A percentile compares a stretch with the other conserved stretches of the same genome.
These are phyloP conservation scores for Pyrus pyrifolia DNA, from an alignment of 306 rosid genomes.

Conservation along the genomic window DNA sequence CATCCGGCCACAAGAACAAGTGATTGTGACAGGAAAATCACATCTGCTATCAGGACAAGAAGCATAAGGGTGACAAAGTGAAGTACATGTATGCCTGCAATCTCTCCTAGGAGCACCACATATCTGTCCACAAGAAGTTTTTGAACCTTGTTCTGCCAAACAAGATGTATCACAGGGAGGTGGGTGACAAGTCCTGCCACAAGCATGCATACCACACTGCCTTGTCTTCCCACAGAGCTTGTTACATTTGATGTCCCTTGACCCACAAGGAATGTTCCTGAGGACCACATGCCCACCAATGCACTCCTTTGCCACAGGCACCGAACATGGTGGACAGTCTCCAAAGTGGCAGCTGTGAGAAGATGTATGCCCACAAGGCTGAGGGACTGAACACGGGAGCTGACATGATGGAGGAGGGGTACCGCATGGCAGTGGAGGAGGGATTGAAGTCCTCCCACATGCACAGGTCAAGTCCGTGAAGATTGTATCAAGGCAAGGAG, in stretches of 20 bases:
- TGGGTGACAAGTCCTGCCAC: constrained; percentile 75
- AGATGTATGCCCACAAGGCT: constrained; percentile 81
- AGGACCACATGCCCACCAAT: constrained; percentile 90
- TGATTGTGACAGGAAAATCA: constrained; percentile 53
- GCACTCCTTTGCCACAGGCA: constrained; percentile 92
- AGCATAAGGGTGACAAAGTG: constrained; percentile 75
- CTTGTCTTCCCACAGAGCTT: constrained; percentile 89
- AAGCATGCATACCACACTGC: constrained; percentile 86
- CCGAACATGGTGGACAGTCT: constrained; percentile 88
- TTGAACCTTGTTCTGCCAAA: constrained; percentile 35
- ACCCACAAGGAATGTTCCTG: constrained; percentile 90
- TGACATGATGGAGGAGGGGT: constrained; percentile 82
- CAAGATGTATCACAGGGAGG: constrained; percentile 55
- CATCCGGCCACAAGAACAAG: constrained; percentile 76
- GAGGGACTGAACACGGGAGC: constrained; percentile 75
- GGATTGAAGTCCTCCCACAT: constrained; percentile 74
- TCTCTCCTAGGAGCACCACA: constrained; percentile 91
- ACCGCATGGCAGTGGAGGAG: constrained; percentile 91
- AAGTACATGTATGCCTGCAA: constrained; percentile 77
- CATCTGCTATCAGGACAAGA: constrained; percentile 75
- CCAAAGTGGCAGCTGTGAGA: constrained; percentile 97
- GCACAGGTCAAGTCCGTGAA: constrained; percentile 85
- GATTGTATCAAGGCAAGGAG: constrained; percentile 88
- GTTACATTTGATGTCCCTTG: constrained; percentile 86
- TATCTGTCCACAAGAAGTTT: constrained; percentile 76